A percentile compares a stretch with the other conserved stretches of the same genome.
phyloP scores from a whole-genome alignment of 805 yeast genomes.

The Wickerhamomyces ciferrii region DNA sequence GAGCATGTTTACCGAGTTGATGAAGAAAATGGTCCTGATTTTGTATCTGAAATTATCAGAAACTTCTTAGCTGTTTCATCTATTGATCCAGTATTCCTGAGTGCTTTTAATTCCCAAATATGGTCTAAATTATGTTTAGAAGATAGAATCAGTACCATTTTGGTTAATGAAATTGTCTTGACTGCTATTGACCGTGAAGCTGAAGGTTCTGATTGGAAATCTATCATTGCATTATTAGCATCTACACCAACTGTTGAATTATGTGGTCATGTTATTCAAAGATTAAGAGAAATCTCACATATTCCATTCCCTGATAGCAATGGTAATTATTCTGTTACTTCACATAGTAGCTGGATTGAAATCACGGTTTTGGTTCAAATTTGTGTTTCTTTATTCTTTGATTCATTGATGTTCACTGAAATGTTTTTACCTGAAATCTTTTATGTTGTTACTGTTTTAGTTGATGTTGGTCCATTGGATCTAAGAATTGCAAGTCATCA shows the following conservation, averaged over 20 bases:
- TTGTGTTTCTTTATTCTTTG: constrained; percentile 63
- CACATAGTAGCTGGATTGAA: constrained; percentile 64
- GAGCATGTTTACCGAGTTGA: constrained; percentile 48
- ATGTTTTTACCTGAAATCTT: constrained; percentile 68
- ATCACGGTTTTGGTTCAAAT: constrained; percentile 62
- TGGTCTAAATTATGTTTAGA: constrained; percentile 68
- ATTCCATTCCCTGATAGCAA: constrained; percentile 38
- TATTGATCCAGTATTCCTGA: constrained; percentile 38
- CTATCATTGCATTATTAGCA: constrained; percentile 55
- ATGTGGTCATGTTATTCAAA: constrained; percentile 56
- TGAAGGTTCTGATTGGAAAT: constrained; percentile 67
- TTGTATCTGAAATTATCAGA: constrained; percentile 55
- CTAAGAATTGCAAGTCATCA: constrained; percentile 59
- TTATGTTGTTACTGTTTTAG: constrained; percentile 55
- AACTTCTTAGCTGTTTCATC: constrained; percentile 57
- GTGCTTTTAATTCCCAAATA: constrained; percentile 50
- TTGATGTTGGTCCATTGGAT: constrained; percentile 44
- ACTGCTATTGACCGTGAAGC: constrained; percentile 74
- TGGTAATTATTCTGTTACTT: constrained; percentile 39
- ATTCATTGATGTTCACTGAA: constrained; percentile 55
- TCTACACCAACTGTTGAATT: constrained; percentile 67
- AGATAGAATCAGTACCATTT: constrained; percentile 46
- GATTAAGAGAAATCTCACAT: constrained; percentile 50
- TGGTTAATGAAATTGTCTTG: constrained; percentile 70
- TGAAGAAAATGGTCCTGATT: constrained; percentile 54